A percentile compares a stretch with the other conserved stretches of the same genome.
These are phyloP conservation scores for Fusarium sp. DNA, from an alignment of 2,329 filamentous ascomycete species.

Conservation along the genomic window DNA sequence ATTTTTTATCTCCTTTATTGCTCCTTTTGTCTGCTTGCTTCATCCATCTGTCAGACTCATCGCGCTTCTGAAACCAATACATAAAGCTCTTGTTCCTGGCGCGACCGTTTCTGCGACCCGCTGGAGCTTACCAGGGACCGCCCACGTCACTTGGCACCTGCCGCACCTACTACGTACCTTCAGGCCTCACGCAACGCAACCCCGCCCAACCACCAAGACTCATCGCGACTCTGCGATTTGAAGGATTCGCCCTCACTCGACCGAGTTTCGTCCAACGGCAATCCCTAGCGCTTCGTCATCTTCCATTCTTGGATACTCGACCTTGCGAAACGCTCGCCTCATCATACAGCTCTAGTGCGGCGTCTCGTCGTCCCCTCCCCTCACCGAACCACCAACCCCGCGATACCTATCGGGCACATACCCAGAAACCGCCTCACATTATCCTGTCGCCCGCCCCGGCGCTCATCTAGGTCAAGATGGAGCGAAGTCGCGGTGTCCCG, in stretches of 20 bases:
- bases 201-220: slow-evolving; percentile 38
- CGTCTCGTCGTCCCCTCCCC: slow-evolving; percentile 1
- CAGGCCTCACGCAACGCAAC: slow-evolving; percentile 29
- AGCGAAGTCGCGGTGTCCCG: slow-evolving; percentile 68
- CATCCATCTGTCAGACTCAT: background rate
- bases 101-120: slow-evolving; percentile 46
- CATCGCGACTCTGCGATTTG: slow-evolving; percentile 1
- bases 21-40: slow-evolving; percentile 3
- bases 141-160: slow-evolving; percentile 22
- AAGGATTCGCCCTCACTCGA: slow-evolving; percentile 15
- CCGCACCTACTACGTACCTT: background rate
- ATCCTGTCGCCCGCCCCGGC: slow-evolving; percentile 12
- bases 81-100: slow-evolving; percentile 35
- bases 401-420: slow-evolving; percentile 22
- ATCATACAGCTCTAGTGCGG: slow-evolving; percentile 13
- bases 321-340: slow-evolving; percentile 8
- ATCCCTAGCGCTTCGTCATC: slow-evolving; percentile 10
- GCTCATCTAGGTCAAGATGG: slow-evolving; percentile 51
- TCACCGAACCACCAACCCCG: slow-evolving; percentile 17
- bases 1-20: slow-evolving; percentile 6
- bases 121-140: slow-evolving; percentile 33
- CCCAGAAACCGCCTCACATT: slow-evolving; percentile 14
- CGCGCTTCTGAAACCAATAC: slow-evolving; percentile 11
- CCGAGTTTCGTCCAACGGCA: slow-evolving; percentile 12
- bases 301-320: slow-evolving; percentile 4